Evolutionary conservation across 495 filamentous ascomycete genomes (phyloP), one percentile per base, ranked within the genome.

Genomic region (Penicillium dipodomyicola): DNA sequence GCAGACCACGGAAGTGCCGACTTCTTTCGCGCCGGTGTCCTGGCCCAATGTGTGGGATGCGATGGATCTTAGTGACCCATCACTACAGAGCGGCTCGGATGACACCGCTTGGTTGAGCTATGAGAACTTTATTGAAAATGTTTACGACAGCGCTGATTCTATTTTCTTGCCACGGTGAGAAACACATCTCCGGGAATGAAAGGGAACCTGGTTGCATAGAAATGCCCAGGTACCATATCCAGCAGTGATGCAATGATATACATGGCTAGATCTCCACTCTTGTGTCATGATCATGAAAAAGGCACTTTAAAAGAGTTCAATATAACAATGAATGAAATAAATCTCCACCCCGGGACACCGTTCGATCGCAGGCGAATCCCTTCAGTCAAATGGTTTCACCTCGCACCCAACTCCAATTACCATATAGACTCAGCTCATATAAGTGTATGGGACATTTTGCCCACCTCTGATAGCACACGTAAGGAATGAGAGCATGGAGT

Each of bases 31-130:
- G 29, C 43, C 60, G 10, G 62, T 66, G 32, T 42, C 62, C 1
- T 74, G 68, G 63, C 60, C 68, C 0, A 65, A 56, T 52, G 65
- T 72, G 8, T 74, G 71, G 71, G 69, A 71, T 39, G 60, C 65
- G 8, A 64, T 74, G 48, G 68, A 74, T 54, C 59, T 67, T 20
- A 61, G 20, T 5, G 17, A 40, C 2, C 30, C 57, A 1, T 19
- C 49, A 11, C 41, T 48, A 12, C 50, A 52, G 20, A 41, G 25
- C 10, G 8, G 9, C 10, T 52, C 33, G 3, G 56, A 64, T 53
- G 58, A 74, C 40, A 54, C 54, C 27, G 65, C 69, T 2, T 74
- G 71, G 71, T 30, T 59, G 27, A 72, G 65, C 20, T 74, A 72
- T 49, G 68, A 69, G 49, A 72, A 50, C 22, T 74, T 74, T 49